These are phyloP conservation scores for Fusarium nurragi DNA, from an alignment of 2,329 filamentous ascomycete genomes.

Conservation along the genomic window DNA sequence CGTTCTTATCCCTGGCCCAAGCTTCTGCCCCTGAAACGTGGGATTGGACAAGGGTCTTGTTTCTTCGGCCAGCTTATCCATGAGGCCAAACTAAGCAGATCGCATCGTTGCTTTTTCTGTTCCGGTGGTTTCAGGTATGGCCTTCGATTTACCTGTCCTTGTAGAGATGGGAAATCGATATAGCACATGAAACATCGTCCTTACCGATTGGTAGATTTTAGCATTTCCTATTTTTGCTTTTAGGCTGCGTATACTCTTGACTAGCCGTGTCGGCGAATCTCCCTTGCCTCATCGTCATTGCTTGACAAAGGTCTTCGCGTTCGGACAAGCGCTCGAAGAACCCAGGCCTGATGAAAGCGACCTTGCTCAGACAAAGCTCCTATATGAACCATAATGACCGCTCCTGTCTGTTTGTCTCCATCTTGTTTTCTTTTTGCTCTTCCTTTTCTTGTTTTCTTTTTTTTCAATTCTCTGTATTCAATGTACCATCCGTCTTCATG, in stretches of 20 bases:
- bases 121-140: conserved; percentile 29
- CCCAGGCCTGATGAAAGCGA: background rate
- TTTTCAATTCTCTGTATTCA: background rate
- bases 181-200: conserved; percentile 20
- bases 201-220: background rate
- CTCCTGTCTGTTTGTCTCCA: too few species aligned
- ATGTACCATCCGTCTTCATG: background rate
- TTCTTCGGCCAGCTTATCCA: background rate
- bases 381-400: background rate
- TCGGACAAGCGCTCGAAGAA: background rate
- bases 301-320: background rate
- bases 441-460: background rate
- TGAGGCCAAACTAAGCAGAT: conserved; percentile 2
- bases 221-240: background rate
- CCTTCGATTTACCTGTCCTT: conserved; percentile 4
- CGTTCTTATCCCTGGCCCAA: background rate
- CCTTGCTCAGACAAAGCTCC: background rate
- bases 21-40: conserved; percentile 22
- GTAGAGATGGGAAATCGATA: conserved; percentile 8
- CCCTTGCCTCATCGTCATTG: background rate
- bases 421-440: background rate
- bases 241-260: background rate
- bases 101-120: conserved; percentile 7
- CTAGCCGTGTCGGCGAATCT: background rate
- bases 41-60: conserved; percentile 1